Percentiles rank a stretch among this genome's conserved stretches.
Evolutionary conservation across 768 basidiomycete genomes (phyloP).

Genomic region (Collybia nuda): DNA sequence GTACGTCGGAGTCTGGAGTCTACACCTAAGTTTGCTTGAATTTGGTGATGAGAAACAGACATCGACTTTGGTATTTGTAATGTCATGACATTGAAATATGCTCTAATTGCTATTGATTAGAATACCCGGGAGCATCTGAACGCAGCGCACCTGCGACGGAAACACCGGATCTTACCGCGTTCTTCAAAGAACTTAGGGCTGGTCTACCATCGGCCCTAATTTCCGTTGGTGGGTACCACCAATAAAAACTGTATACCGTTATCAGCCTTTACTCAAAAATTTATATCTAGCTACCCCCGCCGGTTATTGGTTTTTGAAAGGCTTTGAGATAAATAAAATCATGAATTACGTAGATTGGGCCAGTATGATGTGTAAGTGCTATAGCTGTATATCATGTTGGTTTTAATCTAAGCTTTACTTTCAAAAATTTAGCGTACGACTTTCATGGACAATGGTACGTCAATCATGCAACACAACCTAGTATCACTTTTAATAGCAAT

Average conservation of each 20-base stretch:
- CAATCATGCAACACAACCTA: no score
- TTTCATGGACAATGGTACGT: constrained; percentile 23
- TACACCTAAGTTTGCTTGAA: neutral
- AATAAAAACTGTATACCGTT: neutral
- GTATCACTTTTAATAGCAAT: no score
- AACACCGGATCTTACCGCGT: constrained; percentile 17
- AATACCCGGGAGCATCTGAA: constrained; percentile 16
- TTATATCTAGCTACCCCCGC: no score
- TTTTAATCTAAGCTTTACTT: neutral
- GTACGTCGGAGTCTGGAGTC: neutral
- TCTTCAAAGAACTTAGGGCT: constrained; percentile 14
- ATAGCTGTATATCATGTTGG: neutral
- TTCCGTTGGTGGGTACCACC: constrained; percentile 3
- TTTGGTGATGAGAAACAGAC: neutral
- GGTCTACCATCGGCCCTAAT: constrained; percentile 10
- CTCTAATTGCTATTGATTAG: neutral
- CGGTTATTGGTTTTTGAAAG: neutral
- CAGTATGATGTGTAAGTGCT: constrained; percentile 23
- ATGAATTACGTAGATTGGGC: constrained; percentile 10
- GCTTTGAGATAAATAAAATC: constrained; percentile 23
- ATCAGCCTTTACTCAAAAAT: neutral
- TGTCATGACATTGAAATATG: no score
- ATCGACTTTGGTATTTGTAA: constrained; percentile 19
- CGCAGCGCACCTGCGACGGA: constrained; percentile 17
- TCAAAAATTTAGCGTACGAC: constrained; percentile 11